These are phyloP conservation scores for Wickerhamiella occidentalis DNA, from an alignment of 805 yeast species.

Conservation along the genomic window DNA sequence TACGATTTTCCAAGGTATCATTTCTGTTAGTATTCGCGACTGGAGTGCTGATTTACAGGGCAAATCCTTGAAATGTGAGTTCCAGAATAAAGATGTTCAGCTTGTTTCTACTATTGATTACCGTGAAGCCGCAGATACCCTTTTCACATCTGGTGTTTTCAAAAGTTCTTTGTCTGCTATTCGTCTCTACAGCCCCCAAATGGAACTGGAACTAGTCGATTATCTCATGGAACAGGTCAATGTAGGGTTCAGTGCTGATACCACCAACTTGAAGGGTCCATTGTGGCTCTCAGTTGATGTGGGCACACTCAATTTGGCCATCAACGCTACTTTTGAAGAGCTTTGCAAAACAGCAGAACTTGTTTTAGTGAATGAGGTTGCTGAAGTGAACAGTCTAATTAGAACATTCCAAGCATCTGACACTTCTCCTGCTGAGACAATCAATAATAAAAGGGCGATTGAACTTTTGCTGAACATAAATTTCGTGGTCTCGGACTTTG, in stretches of 20 bases:
- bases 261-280: constrained; percentile 7
- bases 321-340: constrained; percentile 14
- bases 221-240: constrained; percentile 16
- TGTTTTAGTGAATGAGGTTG: constrained; percentile 16
- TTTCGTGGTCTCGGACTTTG: constrained; percentile 5
- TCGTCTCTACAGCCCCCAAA: constrained; percentile 12
- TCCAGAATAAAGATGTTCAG: constrained; percentile 20
- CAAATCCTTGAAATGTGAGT: constrained; percentile 17
- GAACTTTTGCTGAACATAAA: neutral
- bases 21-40: constrained; percentile 4
- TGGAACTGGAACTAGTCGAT: constrained; percentile 18
- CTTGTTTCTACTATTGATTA: constrained; percentile 17
- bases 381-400: neutral
- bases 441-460: no score
- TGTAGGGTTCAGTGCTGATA: constrained; percentile 17
- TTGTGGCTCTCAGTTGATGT: constrained; percentile 17
- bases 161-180: constrained; percentile 18
- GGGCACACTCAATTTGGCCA: constrained; percentile 15
- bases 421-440: neutral
- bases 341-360: constrained; percentile 9
- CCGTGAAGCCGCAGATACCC: constrained; percentile 2
- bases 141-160: constrained; percentile 17
- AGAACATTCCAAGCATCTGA: neutral
- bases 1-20: neutral
- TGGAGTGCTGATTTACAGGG: constrained; percentile 14